Evolutionary conservation across 768 basidiomycete genomes (phyloP).

Genomic region (Hericium alpestre): DNA sequence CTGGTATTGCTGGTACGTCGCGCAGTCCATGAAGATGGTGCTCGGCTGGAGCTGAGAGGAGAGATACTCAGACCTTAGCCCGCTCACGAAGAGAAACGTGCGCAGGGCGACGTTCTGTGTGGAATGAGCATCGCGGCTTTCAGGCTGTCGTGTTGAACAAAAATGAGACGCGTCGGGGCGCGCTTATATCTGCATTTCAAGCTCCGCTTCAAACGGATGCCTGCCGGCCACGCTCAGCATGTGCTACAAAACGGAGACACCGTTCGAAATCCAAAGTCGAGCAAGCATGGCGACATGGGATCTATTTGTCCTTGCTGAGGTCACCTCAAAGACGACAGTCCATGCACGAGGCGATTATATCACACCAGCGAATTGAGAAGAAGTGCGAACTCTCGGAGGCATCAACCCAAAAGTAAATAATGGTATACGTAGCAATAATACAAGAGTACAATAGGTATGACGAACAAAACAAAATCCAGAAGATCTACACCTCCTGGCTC

Average conservation of each 20-base stretch:
- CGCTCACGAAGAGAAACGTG: not conserved
- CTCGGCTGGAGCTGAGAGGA: not conserved
- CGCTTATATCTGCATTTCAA: no score
- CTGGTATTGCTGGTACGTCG: not conserved
- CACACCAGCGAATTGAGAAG: not conserved
- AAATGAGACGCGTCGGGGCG: no score
- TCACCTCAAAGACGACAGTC: no score
- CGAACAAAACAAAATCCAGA: not conserved
- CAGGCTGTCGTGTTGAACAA: not conserved
- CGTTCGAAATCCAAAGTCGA: no score
- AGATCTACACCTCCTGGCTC: constrained; percentile 25
- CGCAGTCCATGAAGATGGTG: not conserved
- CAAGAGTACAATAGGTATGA: constrained; percentile 12
- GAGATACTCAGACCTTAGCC: not conserved
- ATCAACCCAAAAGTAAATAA: constrained; percentile 8
- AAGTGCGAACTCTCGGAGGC: not conserved
- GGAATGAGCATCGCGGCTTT: not conserved
- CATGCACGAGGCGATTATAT: no score
- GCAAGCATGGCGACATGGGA: no score
- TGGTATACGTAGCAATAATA: constrained; percentile 12
- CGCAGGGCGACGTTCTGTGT: not conserved
- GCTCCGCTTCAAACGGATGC: no score
- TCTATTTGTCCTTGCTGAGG: no score
- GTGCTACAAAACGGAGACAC: no score
- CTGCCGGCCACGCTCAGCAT: no score